A percentile compares a stretch with the other conserved stretches of the same genome.
Evolutionary conservation across 2,329 filamentous ascomycete genomes (phyloP).

Genomic region (Madurella fahalii): DNA sequence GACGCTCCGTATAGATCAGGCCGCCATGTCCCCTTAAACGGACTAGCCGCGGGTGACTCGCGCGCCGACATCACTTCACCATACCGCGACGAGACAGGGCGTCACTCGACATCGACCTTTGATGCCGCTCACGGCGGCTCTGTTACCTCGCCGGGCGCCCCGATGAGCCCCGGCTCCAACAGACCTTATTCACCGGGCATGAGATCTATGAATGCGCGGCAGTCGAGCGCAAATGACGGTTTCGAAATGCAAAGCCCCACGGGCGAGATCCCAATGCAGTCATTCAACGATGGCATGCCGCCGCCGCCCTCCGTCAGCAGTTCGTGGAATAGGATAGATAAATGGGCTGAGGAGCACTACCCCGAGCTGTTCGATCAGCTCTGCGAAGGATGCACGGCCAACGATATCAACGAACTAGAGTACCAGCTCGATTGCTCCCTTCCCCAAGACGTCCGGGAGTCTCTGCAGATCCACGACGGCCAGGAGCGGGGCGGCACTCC

Average conservation of each 20-base stretch:
- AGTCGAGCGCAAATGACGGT: slow-evolving; percentile 58
- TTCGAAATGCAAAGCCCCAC: slow-evolving; percentile 65
- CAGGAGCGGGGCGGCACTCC: slow-evolving; percentile 90
- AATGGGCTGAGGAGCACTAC: slow-evolving; percentile 92
- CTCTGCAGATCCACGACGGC: slow-evolving; percentile 86
- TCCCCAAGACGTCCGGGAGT: slow-evolving; percentile 89
- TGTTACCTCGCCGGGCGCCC: slow-evolving; percentile 43
- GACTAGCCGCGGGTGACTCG: slow-evolving; percentile 81
- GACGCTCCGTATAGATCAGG: slow-evolving; percentile 92
- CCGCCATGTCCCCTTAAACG: slow-evolving; percentile 78
- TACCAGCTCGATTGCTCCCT: slow-evolving; percentile 92
- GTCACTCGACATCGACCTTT: slow-evolving; percentile 47
- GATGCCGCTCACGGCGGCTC: slow-evolving; percentile 59
- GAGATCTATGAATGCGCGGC: slow-evolving; percentile 69
- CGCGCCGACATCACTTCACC: slow-evolving; percentile 75
- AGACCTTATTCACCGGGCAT: slow-evolving; percentile 87
- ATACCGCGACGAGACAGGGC: slow-evolving; percentile 68
- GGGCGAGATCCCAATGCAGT: slow-evolving; percentile 94
- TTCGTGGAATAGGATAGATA: slow-evolving; percentile 92
- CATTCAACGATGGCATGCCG: slow-evolving; percentile 85
- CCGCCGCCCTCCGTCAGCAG: slow-evolving; percentile 83
- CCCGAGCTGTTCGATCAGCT: slow-evolving; percentile 91
- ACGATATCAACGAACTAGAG: slow-evolving; percentile 95
- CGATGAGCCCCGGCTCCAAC: slow-evolving; percentile 53
- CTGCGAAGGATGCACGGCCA: slow-evolving; percentile 84